Base-by-base conservation (phyloP, 1,284 basidiomycete species). In the Cutaneotrichosporon sp. region DNA sequence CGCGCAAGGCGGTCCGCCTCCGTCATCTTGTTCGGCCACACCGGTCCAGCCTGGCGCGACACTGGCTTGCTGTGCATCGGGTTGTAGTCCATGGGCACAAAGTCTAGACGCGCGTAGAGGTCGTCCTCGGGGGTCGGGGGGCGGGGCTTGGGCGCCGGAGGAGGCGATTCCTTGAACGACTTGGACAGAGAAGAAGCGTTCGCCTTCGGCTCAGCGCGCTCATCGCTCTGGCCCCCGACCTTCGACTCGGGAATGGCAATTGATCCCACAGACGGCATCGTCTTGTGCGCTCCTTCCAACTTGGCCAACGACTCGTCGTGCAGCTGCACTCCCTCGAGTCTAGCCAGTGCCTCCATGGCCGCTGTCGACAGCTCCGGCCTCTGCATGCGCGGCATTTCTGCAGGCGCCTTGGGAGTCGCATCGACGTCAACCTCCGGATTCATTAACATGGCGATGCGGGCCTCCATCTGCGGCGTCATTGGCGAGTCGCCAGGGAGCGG, bases 21-120 rank as follows among this genome's bases (percentile, higher is more conserved):
- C n/a, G 50, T 38, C 16, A 52, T 50, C 18, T 56, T 56, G 38
- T 56, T 56, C 11, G 55, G 55, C 55, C 55, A 56, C n/a, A 56
- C 22, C 5, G 55, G 55, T 1, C 55, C 55, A 11, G 55, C 34
- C 14, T 18, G 36, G 11, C 36, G 38, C n/a, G 36, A 6, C n/a
- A 38, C 16, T 4, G 55, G 38, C 38, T 38, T 18, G 36, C 38
- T 56, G 38, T 56, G 55, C 55, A 56, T 56, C 9, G 55, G 49
- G 36, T 52, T 60, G 50, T 60, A 60, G 22, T 52, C 58, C 36
- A 32, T 40, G 5, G 58, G 58, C 22, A 60, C 36, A 32, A 60
- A 60, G 36, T 60, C 58, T 21, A 60, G 58, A 8, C 58, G 36
- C 38, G 58, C 58, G 26, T 60, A 60, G 9, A 60, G 58, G 50